Conservation (phyloP, 148 eudicot genomes). For the Tetragonia tetragonoides region DNA sequence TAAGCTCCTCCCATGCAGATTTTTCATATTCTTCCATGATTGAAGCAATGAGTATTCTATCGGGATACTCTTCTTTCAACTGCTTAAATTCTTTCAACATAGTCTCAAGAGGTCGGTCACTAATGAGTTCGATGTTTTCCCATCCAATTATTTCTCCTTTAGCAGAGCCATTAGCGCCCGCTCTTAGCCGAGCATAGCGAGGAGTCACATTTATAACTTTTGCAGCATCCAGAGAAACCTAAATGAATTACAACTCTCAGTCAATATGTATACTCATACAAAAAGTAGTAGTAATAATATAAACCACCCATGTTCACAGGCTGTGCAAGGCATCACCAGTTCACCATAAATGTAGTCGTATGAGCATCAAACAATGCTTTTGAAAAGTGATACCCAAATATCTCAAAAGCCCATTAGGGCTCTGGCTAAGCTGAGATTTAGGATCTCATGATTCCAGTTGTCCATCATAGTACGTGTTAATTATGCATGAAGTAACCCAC, state of each 20-base stretch:
- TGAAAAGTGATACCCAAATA: neutral
- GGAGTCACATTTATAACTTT: slow-evolving; percentile 97
- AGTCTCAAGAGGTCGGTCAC: slow-evolving; percentile 96
- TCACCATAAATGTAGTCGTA: neutral
- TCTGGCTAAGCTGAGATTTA: neutral
- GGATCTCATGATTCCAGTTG: neutral
- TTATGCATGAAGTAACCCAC: neutral
- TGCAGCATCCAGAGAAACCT: slow-evolving; percentile 94
- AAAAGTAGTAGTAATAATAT: too few species aligned
- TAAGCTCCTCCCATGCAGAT: slow-evolving; percentile 95
- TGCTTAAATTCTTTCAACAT: slow-evolving; percentile 90
- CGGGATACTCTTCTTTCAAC: slow-evolving; percentile 93
- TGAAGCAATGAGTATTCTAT: slow-evolving; percentile 89
- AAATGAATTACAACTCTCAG: neutral
- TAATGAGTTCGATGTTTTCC: slow-evolving; percentile 92
- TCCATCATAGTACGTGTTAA: neutral
- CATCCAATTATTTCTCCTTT: slow-evolving; percentile 93
- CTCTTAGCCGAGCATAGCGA: slow-evolving; percentile 82
- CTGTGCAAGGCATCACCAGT: neutral
- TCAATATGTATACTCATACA: slow-evolving; percentile 2
- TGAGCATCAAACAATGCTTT: neutral
- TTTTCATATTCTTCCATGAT: slow-evolving; percentile 95
- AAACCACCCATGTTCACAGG: neutral
- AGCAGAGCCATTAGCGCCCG: slow-evolving; percentile 75
- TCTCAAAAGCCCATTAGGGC: neutral